Base-by-base conservation (phyloP, 2,329 filamentous ascomycete genomes). In the Juglanconis oblonga region DNA sequence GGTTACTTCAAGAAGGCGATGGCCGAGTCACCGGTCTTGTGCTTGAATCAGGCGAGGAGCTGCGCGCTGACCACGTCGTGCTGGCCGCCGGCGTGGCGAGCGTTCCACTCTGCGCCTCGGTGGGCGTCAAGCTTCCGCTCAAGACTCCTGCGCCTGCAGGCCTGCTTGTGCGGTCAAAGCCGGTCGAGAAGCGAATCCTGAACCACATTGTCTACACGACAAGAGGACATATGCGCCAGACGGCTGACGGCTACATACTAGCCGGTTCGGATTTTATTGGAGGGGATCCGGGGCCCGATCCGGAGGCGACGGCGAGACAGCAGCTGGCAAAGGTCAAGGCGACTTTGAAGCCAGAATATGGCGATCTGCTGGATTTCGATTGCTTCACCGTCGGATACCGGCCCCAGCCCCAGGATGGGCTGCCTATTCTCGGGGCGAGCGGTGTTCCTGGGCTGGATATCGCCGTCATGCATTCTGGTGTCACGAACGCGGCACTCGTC, bases 401-500 rank as follows among this genome's bases (percentile, higher is more conserved):
- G 1, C 69, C 71, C 1, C 63, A 66, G 2, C 69, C 70, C 0
- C 33, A 65, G 42, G 71, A 72, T 52, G 69, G 69, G 1, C 54
- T 68, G 33, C 70, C 70, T 2, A 70, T 71, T 17, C 64, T 72
- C 1, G 70, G 70, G 4, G 32, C 63, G 4, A 69, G 63, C 9
- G 70, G 70, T 1, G 24, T 64, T 32, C 55, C 68, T 1, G 71
- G 70, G 1, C 58, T 73, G 6, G 68, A 65, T 3, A 55, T 72
- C 42, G 71, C 70, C 0, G 69, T 71, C 2, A 72, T 72, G 71
- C 70, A 72, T 59, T 71, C 69, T 1, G 68, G 69, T 11, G 68
- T 71, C 3, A 70, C 68, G 1, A 61, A 68, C 49, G 64, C 67
- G 2, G 66, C 69, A 4, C 45, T 67, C 33, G 68, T 70, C 0